Evolutionary conservation across 139 green algal species (phyloP).

Genomic region (Desmodesmus armatus): DNA sequence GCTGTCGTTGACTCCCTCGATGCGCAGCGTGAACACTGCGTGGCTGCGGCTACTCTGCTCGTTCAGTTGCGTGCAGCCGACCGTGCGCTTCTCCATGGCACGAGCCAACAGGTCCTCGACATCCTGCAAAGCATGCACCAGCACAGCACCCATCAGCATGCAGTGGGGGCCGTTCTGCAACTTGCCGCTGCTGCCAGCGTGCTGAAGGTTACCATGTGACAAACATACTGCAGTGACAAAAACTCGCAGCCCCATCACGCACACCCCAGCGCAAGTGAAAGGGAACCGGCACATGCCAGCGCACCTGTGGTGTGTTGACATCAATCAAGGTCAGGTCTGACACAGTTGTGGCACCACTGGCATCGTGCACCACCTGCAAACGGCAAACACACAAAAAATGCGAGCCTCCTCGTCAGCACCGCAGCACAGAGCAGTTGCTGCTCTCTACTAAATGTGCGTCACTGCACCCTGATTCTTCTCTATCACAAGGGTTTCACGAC

Average conservation of each 20-base stretch:
- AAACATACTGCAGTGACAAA: no score
- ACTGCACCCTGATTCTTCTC: no score
- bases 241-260: no score
- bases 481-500: no score
- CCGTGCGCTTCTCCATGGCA: slow-evolving; percentile 74
- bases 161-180: background rate
- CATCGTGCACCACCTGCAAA: slow-evolving; percentile 75
- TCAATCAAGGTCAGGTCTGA: slow-evolving; percentile 76
- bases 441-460: no score
- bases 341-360: slow-evolving; percentile 68
- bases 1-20: slow-evolving; percentile 79
- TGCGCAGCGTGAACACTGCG: slow-evolving; percentile 87
- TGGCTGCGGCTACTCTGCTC: slow-evolving; percentile 89
- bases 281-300: no score
- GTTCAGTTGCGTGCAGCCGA: slow-evolving; percentile 93
- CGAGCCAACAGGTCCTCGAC: slow-evolving; percentile 61
- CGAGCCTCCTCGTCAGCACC: no score
- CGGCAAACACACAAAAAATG: background rate
- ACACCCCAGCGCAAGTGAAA: no score
- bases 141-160: background rate
- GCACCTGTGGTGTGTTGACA: slow-evolving; percentile 60
- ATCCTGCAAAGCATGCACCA: slow-evolving; percentile 24
- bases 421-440: no score
- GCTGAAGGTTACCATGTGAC: no score
- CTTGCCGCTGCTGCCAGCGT: no score